Evolutionary conservation across 2,329 filamentous ascomycete genomes (phyloP), one percentile per base, ranked within the genome.

Genomic region (Metarhizium rileyi): DNA sequence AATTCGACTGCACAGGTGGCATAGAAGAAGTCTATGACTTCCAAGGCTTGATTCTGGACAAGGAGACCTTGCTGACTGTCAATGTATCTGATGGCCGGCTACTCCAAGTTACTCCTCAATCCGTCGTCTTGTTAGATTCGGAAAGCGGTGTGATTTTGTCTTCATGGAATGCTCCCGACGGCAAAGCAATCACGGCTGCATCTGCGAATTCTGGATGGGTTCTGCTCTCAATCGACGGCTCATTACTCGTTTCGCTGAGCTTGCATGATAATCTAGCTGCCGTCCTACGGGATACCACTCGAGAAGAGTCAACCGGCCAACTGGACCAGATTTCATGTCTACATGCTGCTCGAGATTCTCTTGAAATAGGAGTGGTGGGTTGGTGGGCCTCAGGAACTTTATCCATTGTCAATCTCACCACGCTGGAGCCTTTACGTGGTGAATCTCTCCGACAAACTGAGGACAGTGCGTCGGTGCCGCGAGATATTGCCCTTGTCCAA

Each of bases 1-100:
- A 68, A 5, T 96, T 98, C 62, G 80, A 82, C 52, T 49, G 70
- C 0, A 75, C 83, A 10, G 90, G 88, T 0, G 84, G 86, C 27
- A 85, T 96, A 20, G 91, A 97, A 65, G 93, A 98, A 66, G 67
- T 94, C 2, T 83, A 87, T n/a, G 70, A 77, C 0, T 90, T 90
- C 56, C 73, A 81, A 20, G 87, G 87, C 0, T 72, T 96, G 53
- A 66, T 72, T 2, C 68, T 95, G n/a, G 71, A 78, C 22, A 76
- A 83, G 50, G 80, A 79, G 50, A 96, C 91, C 0, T 68, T 98
- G 1, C 66, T 89, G 35, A 84, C 81, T 1, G 70, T 74, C 36
- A 90, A 86, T 58, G 59, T 93, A 6, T 69, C 80, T 0, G 72
- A 75, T 48, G 78, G 76, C 1, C 76, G 79, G 47, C 63, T 93